Percentiles rank a stretch among this genome's conserved stretches.
Conservation (phyloP, 805 yeast genomes). For the Priceomyces carsonii region DNA sequence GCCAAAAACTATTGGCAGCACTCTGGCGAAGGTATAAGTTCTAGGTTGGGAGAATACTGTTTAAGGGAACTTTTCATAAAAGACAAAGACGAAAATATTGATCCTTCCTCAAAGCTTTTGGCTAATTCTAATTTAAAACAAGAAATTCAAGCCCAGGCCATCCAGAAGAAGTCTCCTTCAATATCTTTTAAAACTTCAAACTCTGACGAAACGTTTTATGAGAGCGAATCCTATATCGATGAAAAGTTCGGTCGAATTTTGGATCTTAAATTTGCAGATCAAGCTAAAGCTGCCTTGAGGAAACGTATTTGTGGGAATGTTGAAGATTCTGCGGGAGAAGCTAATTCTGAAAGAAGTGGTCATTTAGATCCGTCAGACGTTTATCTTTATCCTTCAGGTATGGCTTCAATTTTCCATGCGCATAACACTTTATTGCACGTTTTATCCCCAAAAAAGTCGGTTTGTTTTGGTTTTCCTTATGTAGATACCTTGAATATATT, state of each 20-base stretch:
- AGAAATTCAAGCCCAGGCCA: conserved; percentile 35
- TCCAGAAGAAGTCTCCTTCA: conserved; percentile 34
- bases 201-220: conserved; percentile 43
- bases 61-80: conserved; percentile 53
- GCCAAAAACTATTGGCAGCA: conserved; percentile 96
- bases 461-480: conserved; percentile 95
- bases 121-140: conserved; percentile 20
- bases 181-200: conserved; percentile 25
- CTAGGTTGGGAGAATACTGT: conserved; percentile 85
- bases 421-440: conserved; percentile 55
- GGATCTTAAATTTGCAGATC: conserved; percentile 71
- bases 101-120: conserved; percentile 3
- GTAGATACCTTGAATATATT: conserved; percentile 88
- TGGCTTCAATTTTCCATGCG: conserved; percentile 87
- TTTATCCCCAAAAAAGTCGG: conserved; percentile 55
- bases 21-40: conserved; percentile 94
- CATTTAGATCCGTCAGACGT: conserved; percentile 61
- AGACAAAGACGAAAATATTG: conserved; percentile 13
- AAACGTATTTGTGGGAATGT: conserved; percentile 73
- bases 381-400: conserved; percentile 84
- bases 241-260: conserved; percentile 89
- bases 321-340: conserved; percentile 36
- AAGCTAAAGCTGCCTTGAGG: conserved; percentile 73
- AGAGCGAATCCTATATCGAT: conserved; percentile 70
- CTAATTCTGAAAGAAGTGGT: conserved; percentile 27